phyloP scores from a whole-genome alignment of 371 early-diverging fungal species.

The Mucor indicus region DNA sequence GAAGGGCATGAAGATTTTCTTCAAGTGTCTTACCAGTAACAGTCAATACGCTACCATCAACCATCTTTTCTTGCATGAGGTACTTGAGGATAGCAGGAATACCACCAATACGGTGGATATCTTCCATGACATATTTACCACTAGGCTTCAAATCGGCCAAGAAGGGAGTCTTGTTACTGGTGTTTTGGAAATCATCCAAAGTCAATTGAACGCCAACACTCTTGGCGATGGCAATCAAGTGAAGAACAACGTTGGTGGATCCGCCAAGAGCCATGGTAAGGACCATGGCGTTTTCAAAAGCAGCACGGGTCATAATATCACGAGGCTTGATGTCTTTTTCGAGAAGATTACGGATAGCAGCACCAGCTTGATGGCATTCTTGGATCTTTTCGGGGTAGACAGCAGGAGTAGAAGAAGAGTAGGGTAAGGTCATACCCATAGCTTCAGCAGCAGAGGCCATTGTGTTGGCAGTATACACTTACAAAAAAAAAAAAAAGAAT shows the following conservation, averaged over 20 bases:
- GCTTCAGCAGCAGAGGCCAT: conserved; percentile 96
- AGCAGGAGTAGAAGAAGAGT: conserved; percentile 91
- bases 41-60: conserved; percentile 80
- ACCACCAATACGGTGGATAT: conserved; percentile 79
- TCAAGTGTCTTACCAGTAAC: conserved; percentile 86
- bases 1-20: conserved; percentile 72
- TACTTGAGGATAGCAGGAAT: conserved; percentile 87
- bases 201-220: conserved; percentile 77
- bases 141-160: conserved; percentile 95
- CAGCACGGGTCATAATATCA: conserved; percentile 91
- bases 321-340: conserved; percentile 88
- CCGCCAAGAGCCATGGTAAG: conserved; percentile 93
- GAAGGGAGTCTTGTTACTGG: conserved; percentile 87
- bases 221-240: conserved; percentile 91
- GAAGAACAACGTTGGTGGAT: conserved; percentile 96
- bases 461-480: conserved; percentile 96
- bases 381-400: conserved; percentile 78
- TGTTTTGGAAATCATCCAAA: conserved; percentile 89
- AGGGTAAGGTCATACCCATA: conserved; percentile 95
- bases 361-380: conserved; percentile 85
- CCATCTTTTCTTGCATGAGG: conserved; percentile 66
- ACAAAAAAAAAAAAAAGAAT: background rate
- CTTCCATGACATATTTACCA: conserved; percentile 90
- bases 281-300: conserved; percentile 94
- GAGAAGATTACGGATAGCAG: conserved; percentile 79